Evolutionary conservation across 768 basidiomycete genomes (phyloP), one percentile per base, ranked within the genome.

Genomic region (Amyloporia xantha): DNA sequence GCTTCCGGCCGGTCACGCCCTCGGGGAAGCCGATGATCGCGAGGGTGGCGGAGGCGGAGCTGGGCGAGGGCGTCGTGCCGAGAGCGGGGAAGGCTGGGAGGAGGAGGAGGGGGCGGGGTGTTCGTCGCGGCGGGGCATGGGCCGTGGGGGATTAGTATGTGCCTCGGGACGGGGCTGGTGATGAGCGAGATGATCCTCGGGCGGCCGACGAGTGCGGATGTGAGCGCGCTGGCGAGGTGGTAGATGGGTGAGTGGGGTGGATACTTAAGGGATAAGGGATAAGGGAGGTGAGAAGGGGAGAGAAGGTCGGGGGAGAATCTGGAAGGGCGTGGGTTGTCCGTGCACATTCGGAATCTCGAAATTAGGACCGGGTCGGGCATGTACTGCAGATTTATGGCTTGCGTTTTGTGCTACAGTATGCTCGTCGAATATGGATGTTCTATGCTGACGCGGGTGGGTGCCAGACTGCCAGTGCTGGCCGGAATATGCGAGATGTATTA

Each of bases 111-210:
- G 28, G 53, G 60, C 20, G 58, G 59, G 7, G 59, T 67, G 41
- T 67, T 58, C 48, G 55, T 69, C 42, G 61, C 66, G 24, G 61
- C 65, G 0, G 70, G 68, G 3, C 68, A 68, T 46, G 70, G 68
- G n/a, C 67, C 68, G 25, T 72, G 71, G 70, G 67, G 67, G 39
- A 65, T 68, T 50, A 54, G 54, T 23, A 46, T 67, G 37, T 59
- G 64, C 37, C 56, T 66, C 15, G 67, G 64, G 30, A 65, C 64
- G 37, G 66, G 67, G 20, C 47, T 52, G 15, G 63, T 66, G 10
- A 46, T 68, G 28, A 56, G 56, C 36, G 61, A 66, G 57, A 57
- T 62, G 54, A 52, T 65, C 27, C 54, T 66, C 3, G 55, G 62
- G 10, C 48, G 54, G 42, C 42, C 52, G 56, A 49, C 62, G 28